phyloP scores from a whole-genome alignment of 495 filamentous ascomycete species.

The Tricharina praecox region DNA sequence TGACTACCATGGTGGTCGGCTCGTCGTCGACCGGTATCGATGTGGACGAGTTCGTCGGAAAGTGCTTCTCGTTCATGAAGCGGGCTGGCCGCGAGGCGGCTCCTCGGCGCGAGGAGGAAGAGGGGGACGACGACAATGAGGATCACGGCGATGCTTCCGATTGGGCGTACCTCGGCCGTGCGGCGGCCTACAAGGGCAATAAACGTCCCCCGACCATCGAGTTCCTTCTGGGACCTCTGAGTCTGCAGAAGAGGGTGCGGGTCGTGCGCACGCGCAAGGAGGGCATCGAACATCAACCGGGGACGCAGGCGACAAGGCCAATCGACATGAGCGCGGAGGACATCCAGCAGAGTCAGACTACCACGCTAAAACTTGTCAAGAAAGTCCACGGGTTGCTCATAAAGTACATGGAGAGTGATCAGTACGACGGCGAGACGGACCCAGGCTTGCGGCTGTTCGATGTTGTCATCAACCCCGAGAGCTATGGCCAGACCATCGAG shows the following conservation, averaged over 20 bases:
- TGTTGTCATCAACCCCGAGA: constrained; percentile 73
- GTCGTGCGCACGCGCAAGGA: constrained; percentile 48
- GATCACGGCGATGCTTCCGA: constrained; percentile 63
- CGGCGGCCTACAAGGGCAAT: constrained; percentile 54
- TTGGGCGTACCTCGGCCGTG: constrained; percentile 69
- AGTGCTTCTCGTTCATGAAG: constrained; percentile 78
- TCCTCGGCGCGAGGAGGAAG: too few species aligned
- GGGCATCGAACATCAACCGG: constrained; percentile 39
- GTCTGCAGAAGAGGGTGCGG: constrained; percentile 65
- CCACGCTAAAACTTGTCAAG: constrained; percentile 51
- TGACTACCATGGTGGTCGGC: constrained; percentile 41
- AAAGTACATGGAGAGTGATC: constrained; percentile 10
- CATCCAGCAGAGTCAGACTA: constrained; percentile 38
- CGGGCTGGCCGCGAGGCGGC: constrained; percentile 28
- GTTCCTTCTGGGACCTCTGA: constrained; percentile 79
- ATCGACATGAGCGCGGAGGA: constrained; percentile 56
- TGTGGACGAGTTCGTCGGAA: constrained; percentile 83
- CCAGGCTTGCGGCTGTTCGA: constrained; percentile 54
- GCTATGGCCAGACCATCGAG: constrained; percentile 90
- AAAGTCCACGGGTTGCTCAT: constrained; percentile 36
- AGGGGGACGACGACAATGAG: constrained; percentile 30
- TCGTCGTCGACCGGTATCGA: constrained; percentile 57
- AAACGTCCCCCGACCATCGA: constrained; percentile 59
- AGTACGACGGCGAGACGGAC: constrained; percentile 30
- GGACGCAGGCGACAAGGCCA: constrained; percentile 50